Conservation (phyloP, 1,284 basidiomycete genomes). For the Golubevia pallescens region DNA sequence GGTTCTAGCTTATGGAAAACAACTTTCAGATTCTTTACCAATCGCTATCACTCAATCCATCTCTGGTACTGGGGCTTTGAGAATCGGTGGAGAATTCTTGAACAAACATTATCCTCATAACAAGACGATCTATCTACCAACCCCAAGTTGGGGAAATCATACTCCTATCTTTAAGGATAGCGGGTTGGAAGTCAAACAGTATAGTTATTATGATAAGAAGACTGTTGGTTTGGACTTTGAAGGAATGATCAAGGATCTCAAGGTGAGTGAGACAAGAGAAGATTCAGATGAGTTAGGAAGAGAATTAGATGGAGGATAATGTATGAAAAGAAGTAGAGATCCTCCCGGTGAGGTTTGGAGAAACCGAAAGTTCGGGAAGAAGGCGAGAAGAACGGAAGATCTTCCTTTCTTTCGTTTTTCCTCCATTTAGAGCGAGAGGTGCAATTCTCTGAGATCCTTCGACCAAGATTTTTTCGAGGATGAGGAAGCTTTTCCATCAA, state of each 20-base stretch:
- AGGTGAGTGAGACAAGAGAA: conserved; percentile 8
- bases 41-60: conserved; percentile 89
- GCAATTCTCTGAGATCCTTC: too few relatives aligned
- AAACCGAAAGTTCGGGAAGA: too few relatives aligned
- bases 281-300: not conserved
- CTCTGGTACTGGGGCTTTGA: conserved; percentile 95
- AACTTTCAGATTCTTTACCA: conserved; percentile 69
- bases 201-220: conserved; percentile 70
- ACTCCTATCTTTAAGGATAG: conserved; percentile 78
- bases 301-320: not conserved
- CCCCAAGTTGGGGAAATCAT: conserved; percentile 98
- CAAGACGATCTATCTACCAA: conserved; percentile 90
- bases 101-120: conserved; percentile 80
- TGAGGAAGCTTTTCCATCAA: too few relatives aligned
- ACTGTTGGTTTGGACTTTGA: conserved; percentile 64
- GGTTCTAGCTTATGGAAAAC: not conserved
- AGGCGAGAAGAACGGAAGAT: too few relatives aligned
- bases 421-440: too few relatives aligned
- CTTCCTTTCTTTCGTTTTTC: too few relatives aligned
- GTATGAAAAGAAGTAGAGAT: too few relatives aligned
- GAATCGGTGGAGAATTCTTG: conserved; percentile 94
- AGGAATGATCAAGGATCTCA: conserved; percentile 59
- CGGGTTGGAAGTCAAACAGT: conserved; percentile 88
- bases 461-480: too few relatives aligned
- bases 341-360: too few relatives aligned